Base-by-base conservation (phyloP, 2,329 filamentous ascomycete species). In the Blastomyces percursus region DNA sequence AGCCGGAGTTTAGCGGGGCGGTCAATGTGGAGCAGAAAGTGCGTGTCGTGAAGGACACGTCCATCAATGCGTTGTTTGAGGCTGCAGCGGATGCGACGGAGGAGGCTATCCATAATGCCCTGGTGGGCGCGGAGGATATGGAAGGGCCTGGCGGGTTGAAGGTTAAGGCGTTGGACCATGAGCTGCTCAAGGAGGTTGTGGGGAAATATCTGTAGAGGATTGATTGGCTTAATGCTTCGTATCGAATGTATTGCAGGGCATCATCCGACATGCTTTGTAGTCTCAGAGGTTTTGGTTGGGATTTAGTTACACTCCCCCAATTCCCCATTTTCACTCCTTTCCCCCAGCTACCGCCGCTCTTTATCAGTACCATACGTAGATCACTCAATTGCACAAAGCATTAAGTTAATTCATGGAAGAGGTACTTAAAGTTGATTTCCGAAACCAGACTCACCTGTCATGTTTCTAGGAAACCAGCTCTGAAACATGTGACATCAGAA, bases 61-160 rank as follows among this genome's bases (percentile, higher is more conserved):
- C 80, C 3, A 84, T 88, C 64, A 84, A 86, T 66, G 79, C 79
- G 0, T 71, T 86, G 63, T 84, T 88, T 63, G 81, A 86, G 69
- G 85, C 84, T 1, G 81, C 78, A 1, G 82, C 83, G 0, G 85
- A 88, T 68, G 82, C 81, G 0, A 83, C 83, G 0, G 85, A 88
- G 68, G 86, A 89, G 72, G 80, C 84, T 1, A 86, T 88, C 61
- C 82, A 86, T 65, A 88, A 89, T 69, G 80, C 81, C 0, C 72
- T 88, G 9, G 85, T 80, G 64, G 85, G 82, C 75, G 84, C 84
- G 0, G 80, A 84, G 67, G 82, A 80, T 0, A 82, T 85, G 76
- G 79, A 77, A 0, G 84, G 84, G 0, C 78, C 80, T 63, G 75
- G 78, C 59, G 82, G 79, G 1, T 71, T 75, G 8, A 80, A 69